These are phyloP conservation scores for Edaphochlamys debaryana DNA, from an alignment of 139 green algal species.

Conservation along the genomic window DNA sequence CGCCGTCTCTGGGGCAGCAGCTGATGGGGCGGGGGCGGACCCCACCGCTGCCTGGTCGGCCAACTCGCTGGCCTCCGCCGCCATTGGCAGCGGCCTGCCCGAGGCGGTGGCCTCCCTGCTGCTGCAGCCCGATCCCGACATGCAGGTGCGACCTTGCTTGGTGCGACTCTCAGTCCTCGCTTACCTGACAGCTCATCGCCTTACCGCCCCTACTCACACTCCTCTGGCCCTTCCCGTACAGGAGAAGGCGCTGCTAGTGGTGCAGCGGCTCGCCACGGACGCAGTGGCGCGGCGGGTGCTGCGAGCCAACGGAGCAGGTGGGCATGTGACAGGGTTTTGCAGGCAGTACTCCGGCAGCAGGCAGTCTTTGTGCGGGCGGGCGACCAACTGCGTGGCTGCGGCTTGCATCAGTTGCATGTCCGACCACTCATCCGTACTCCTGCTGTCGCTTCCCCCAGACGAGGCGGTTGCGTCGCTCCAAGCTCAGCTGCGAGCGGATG, in stretches of 20 bases:
- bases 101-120: conserved; percentile 37
- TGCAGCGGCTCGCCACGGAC: conserved; percentile 14
- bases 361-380: no score
- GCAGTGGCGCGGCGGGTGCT: neutral
- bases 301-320: conserved; percentile 12
- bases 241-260: conserved; percentile 39
- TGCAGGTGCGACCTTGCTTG: conserved; percentile 13
- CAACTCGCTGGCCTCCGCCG: conserved; percentile 3
- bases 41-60: no score
- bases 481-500: conserved; percentile 3
- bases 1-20: neutral
- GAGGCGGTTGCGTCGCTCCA: neutral
- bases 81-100: conserved; percentile 2
- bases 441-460: neutral
- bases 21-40: no score
- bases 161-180: neutral
- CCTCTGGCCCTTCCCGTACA: no score
- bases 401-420: neutral
- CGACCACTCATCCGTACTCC: neutral
- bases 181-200: no score
- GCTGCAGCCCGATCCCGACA: conserved; percentile 21
- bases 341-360: neutral
- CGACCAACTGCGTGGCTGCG: neutral
- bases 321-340: neutral
- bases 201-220: no score